Conservation (phyloP, 2,329 filamentous ascomycete species). For the Huntiella bhutanensis region DNA sequence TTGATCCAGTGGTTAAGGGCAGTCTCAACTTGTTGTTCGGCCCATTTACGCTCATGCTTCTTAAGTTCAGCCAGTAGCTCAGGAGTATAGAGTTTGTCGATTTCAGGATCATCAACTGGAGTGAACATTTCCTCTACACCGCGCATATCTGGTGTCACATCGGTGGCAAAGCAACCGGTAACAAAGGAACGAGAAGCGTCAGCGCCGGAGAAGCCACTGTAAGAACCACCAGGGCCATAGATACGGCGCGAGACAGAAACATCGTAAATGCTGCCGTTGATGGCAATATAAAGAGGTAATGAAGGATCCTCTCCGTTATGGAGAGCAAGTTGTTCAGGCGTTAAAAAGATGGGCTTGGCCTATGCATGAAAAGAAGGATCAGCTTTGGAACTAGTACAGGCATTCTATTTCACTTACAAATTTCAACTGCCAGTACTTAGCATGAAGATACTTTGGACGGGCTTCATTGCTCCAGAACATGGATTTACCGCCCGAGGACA, state of each 20-base stretch:
- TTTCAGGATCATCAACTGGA: constrained; percentile 39
- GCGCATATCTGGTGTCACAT: constrained; percentile 65
- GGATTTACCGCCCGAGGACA: constrained; percentile 52
- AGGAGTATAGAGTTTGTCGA: constrained; percentile 39
- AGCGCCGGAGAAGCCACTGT: constrained; percentile 68
- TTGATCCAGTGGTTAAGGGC: constrained; percentile 63
- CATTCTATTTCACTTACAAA: constrained; percentile 28
- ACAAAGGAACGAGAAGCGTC: constrained; percentile 82
- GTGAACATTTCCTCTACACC: constrained; percentile 78
- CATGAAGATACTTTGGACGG: constrained; percentile 41
- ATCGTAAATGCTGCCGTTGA: constrained; percentile 77
- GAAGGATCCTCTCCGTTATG: constrained; percentile 61
- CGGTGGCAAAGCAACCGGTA: constrained; percentile 78
- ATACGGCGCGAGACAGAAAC: constrained; percentile 48
- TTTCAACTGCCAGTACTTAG: constrained; percentile 38
- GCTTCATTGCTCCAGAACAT: constrained; percentile 47
- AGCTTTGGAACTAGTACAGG: not conserved
- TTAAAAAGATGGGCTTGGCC: constrained; percentile 45
- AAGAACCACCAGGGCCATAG: constrained; percentile 72
- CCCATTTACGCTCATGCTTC: constrained; percentile 44
- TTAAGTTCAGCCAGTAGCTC: constrained; percentile 34
- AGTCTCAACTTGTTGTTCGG: constrained; percentile 43
- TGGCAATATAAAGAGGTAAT: constrained; percentile 73
- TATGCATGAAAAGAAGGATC: constrained; percentile 9
- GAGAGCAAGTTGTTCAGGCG: constrained; percentile 49